These are phyloP conservation scores for Grifola frondosa DNA, from an alignment of 1,284 basidiomycete genomes.

Conservation along the genomic window DNA sequence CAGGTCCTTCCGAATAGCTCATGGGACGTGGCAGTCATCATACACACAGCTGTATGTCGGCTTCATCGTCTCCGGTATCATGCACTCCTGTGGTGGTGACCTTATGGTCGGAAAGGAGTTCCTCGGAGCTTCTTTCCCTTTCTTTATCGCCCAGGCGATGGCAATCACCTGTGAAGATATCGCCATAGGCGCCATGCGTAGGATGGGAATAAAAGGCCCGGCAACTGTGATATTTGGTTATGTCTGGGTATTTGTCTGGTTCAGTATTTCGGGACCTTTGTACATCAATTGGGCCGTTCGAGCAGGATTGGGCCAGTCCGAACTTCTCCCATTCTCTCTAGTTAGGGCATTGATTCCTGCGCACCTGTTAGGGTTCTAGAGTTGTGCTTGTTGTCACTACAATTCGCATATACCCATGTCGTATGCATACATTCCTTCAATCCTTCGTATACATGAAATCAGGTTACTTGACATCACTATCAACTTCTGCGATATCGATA, in stretches of 20 bases:
- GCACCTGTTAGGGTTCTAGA: too few relatives aligned
- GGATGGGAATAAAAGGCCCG: not conserved
- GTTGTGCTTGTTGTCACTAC: too few relatives aligned
- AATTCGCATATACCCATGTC: too few relatives aligned
- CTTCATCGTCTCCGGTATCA: conserved; percentile 33
- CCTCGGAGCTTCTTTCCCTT: conserved; percentile 7
- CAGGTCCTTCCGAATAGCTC: conserved; percentile 8
- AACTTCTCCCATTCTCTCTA: too few relatives aligned
- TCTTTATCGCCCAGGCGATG: conserved; percentile 11
- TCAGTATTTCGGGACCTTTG: conserved; percentile 11
- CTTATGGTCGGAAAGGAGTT: conserved; percentile 7
- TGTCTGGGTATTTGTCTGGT: conserved; percentile 19
- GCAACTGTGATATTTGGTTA: conserved; percentile 12
- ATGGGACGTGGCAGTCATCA: conserved; percentile 24
- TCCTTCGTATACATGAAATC: too few relatives aligned
- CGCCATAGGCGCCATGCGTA: conserved; percentile 5
- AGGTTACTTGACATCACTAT: too few relatives aligned
- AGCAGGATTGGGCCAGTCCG: too few relatives aligned
- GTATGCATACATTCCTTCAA: too few relatives aligned
- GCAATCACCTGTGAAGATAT: conserved; percentile 13
- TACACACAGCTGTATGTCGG: conserved; percentile 34
- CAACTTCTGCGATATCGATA: too few relatives aligned
- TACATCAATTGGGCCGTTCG: conserved; percentile 16
- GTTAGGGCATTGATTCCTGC: too few relatives aligned
- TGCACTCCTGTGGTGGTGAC: conserved; percentile 25